phyloP scores from a whole-genome alignment of 306 rosid species.

The Casuarina cunninghamiana region DNA sequence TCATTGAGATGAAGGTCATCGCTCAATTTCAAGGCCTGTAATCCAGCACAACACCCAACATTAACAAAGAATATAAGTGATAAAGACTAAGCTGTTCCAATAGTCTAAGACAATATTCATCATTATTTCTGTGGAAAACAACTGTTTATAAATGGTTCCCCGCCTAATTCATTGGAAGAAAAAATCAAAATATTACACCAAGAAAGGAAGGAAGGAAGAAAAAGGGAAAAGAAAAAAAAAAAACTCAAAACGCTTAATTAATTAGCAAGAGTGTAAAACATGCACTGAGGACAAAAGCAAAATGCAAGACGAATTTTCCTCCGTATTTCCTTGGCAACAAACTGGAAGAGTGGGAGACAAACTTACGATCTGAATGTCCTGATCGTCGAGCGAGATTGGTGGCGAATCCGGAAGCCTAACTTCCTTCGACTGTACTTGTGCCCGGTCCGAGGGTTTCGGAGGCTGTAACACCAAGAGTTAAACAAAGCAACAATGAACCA shows the following conservation, averaged over 20 bases:
- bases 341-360: not conserved
- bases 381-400: conserved; percentile 81
- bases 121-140: too few species aligned
- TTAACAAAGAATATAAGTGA: not conserved
- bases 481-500: not conserved
- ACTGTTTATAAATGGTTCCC: conserved; percentile 8
- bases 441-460: conserved; percentile 80
- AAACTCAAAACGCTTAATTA: not conserved
- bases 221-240: not conserved
- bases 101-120: not conserved
- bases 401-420: conserved; percentile 75
- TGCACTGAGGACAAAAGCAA: not conserved
- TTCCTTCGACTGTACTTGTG: conserved; percentile 76
- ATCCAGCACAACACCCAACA: conserved; percentile 35
- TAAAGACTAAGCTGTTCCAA: conserved; percentile 9
- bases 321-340: not conserved
- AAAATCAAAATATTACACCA: not conserved
- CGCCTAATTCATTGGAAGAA: conserved; percentile 12
- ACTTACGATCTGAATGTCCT: conserved; percentile 87
- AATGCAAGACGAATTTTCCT: not conserved
- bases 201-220: not conserved
- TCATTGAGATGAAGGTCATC: conserved; percentile 93
- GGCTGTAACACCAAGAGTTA: conserved; percentile 43
- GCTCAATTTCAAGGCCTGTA: conserved; percentile 83
- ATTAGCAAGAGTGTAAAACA: not conserved